Evolutionary conservation across 805 yeast species (phyloP), one percentile per base, ranked within the genome.

Genomic region (Lachancea waltii): DNA sequence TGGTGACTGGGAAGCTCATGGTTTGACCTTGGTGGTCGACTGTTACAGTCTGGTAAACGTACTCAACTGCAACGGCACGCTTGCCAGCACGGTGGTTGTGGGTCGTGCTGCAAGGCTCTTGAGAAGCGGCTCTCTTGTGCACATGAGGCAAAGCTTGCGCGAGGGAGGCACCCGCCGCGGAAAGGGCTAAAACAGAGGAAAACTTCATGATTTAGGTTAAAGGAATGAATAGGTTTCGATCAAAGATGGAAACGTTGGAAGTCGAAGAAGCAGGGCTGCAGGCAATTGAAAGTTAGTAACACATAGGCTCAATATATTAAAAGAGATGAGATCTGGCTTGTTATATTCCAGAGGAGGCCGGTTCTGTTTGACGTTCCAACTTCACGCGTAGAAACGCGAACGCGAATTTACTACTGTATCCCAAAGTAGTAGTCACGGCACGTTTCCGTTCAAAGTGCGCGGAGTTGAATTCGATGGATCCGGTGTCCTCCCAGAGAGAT

Each of bases 11-110:
- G 9, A 62, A 44, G 24, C 65, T 50, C 42, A 73, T 53, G 33
- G 76, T 68, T 41, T 61, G 50, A 44, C 76, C 77, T n/a, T 64
- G 56, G 33, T 62, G 69, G 44, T 71, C 68, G 36, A 73, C 79
- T 18, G 74, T 67, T 36, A 74, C 72, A 22, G 79, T 73, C 49
- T 74, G 73, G 56, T 75, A 72, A 24, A 68, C 72, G 45, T 70
- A 69, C 52, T 70, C 73, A 43, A 69, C 65, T 30, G 73, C 75
- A 38, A 69, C 65, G 18, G 72, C 75, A 60, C 75, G 67, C 63
- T 68, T 70, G 55, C 71, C 75, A 45, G 62, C 58, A 49, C 66
- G 74, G 56, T 70, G 75, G 39, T 63, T 60, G 43, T 64, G 36
- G 8, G 49, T 47, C 16, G 63, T 55, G 37, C 62, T 49, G 38